phyloP scores from a whole-genome alignment of 2,329 filamentous ascomycete species.

The Pseudonectria buxi region DNA sequence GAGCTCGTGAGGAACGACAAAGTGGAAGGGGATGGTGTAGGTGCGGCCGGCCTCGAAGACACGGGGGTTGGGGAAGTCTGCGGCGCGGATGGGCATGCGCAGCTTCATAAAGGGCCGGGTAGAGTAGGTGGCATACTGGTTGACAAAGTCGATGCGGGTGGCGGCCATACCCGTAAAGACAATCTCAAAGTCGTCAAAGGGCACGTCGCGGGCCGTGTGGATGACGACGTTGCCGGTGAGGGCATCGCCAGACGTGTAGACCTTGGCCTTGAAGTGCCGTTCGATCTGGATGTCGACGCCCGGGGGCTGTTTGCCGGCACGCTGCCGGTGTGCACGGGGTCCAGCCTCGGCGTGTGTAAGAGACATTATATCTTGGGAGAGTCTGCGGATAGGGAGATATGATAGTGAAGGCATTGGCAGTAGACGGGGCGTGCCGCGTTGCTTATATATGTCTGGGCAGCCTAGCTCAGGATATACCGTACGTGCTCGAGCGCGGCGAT shows the following conservation, averaged over 20 bases:
- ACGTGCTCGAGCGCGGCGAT: no score
- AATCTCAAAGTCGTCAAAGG: slow-evolving; percentile 47
- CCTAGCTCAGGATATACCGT: no score
- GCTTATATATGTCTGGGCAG: slow-evolving; percentile 7
- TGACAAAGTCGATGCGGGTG: slow-evolving; percentile 46
- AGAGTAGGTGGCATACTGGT: slow-evolving; percentile 39
- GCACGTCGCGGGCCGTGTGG: slow-evolving; percentile 36
- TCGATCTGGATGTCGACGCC: slow-evolving; percentile 44
- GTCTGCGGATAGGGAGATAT: slow-evolving; percentile 8
- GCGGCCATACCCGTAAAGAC: slow-evolving; percentile 44
- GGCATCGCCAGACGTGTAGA: slow-evolving; percentile 49
- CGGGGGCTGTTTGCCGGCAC: slow-evolving; percentile 23
- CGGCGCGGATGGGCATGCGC: slow-evolving; percentile 44
- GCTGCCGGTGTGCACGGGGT: slow-evolving; percentile 14
- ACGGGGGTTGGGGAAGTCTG: slow-evolving; percentile 39
- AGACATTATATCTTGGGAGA: slow-evolving; percentile 18
- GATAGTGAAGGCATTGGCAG: neutral
- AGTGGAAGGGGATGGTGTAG: slow-evolving; percentile 51
- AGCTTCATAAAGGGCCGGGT: slow-evolving; percentile 50
- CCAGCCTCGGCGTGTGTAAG: slow-evolving; percentile 15
- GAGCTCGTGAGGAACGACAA: slow-evolving; percentile 51
- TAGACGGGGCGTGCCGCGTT: slow-evolving; percentile 9
- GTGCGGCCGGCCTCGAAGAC: slow-evolving; percentile 42
- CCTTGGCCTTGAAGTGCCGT: slow-evolving; percentile 47
- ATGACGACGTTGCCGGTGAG: slow-evolving; percentile 44